Conservation (phyloP, 2,329 filamentous ascomycete genomes). For the Dothidotthia symphoricarpi region DNA sequence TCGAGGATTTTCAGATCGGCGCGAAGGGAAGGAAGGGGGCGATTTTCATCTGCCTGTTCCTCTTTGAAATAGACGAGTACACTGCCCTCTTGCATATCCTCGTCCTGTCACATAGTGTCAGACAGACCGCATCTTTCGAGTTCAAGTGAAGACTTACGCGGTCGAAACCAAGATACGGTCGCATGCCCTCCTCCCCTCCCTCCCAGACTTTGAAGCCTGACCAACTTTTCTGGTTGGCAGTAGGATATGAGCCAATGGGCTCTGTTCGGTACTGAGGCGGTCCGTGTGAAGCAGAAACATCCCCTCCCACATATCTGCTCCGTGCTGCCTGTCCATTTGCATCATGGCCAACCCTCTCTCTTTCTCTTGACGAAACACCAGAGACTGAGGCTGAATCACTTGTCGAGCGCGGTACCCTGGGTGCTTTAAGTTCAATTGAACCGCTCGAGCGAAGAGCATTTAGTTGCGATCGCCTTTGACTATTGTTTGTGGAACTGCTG, state of each 20-base stretch:
- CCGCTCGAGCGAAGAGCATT: conserved; percentile 25
- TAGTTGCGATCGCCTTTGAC: conserved; percentile 16
- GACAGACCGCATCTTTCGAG: neutral
- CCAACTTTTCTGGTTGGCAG: conserved; percentile 32
- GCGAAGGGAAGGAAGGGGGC: conserved; percentile 37
- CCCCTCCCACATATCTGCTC: conserved; percentile 41
- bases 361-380: conserved; percentile 28
- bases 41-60: conserved; percentile 38
- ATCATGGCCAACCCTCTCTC: conserved; percentile 36
- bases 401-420: conserved; percentile 18
- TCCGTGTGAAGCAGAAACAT: conserved; percentile 16
- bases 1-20: conserved; percentile 38
- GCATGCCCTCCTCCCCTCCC: conserved; percentile 28
- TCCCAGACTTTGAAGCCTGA: conserved; percentile 41
- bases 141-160: conserved; percentile 23
- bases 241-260: conserved; percentile 20
- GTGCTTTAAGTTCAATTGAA: conserved; percentile 16
- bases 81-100: conserved; percentile 41
- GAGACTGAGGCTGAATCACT: conserved; percentile 28
- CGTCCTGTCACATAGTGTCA: conserved; percentile 30
- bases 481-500: conserved; percentile 30
- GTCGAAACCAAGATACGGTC: conserved; percentile 40
- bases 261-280: conserved; percentile 25
- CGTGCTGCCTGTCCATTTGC: conserved; percentile 41
- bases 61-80: conserved; percentile 43